Base-by-base conservation (phyloP, 2,329 filamentous ascomycete species). In the Plectosphaerella plurivora region DNA sequence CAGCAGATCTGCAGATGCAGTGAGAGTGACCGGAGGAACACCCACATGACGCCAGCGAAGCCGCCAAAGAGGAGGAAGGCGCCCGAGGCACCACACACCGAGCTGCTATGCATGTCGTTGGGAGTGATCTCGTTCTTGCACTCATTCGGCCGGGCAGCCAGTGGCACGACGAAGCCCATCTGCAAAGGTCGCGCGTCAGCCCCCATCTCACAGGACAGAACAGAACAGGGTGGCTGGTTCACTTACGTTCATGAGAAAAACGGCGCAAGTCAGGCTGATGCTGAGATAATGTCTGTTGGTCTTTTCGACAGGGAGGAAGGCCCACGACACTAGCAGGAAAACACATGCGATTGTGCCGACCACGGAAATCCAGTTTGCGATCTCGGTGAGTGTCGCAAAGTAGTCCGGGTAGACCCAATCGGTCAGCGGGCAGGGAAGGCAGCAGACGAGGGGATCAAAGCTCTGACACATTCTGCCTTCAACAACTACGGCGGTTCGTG, bases 1-100 rank as follows among this genome's bases (percentile, higher is more conserved):
- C 94, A 99, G 75, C 92, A 97, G 58, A 99, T 97, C 69, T 97
- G 94, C 24, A 99, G 83, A 69, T 99, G 94, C 61, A 99, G 86
- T 5, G 91, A 96, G 35, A 97, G 73, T 0, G 93, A 89, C 57
- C 94, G 85, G 55, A 97, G 79, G 66, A 97, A 96, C 57, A 92
- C 84, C 93, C 94, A 99, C 69, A 96, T 85, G 33, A 91, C 83
- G 45, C 86, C 89, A 28, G 84, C 81, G 79, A 92, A 89, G 44
- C 92, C 94, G 50, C 94, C 94, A 28, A 92, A 82, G 49, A 97
- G 80, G 49, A 99, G 74, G 58, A 97, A 86, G 1, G 91, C 81
- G 10, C 94, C 94, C 1, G 92, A 96, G 54, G 91, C 87, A 5
- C 91, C 94, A 66, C 94, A 99, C 4, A 90, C 84, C 24, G 85